Conservation (phyloP, 2,329 filamentous ascomycete genomes). For the Botrytis paeoniae region DNA sequence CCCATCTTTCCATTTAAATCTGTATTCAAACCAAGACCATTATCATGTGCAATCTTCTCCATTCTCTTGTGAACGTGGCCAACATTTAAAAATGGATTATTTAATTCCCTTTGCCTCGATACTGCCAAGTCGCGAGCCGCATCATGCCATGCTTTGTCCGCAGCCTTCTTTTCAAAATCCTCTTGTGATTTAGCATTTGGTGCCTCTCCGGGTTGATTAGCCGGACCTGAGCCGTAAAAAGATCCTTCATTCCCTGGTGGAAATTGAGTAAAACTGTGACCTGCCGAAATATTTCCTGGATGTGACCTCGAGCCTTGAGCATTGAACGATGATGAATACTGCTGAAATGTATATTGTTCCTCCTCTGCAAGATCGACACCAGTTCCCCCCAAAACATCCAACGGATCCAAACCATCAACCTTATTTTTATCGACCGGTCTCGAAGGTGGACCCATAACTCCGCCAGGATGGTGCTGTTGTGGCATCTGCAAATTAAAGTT, state of each 20-base stretch:
- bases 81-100: slow-evolving; percentile 49
- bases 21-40: slow-evolving; percentile 54
- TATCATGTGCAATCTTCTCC: slow-evolving; percentile 56
- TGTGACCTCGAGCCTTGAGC: slow-evolving; percentile 43
- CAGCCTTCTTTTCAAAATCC: slow-evolving; percentile 62
- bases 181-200: slow-evolving; percentile 52
- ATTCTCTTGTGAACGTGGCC: slow-evolving; percentile 43
- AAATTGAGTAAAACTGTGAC: slow-evolving; percentile 53
- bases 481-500: slow-evolving; percentile 38
- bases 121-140: slow-evolving; percentile 56
- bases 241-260: slow-evolving; percentile 53
- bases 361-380: slow-evolving; percentile 86
- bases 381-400: slow-evolving; percentile 78
- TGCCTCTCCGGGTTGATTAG: slow-evolving; percentile 57
- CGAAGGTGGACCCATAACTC: slow-evolving; percentile 57
- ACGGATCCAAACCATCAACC: slow-evolving; percentile 69
- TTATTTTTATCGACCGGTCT: slow-evolving; percentile 54
- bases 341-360: slow-evolving; percentile 73
- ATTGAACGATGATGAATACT: slow-evolving; percentile 55
- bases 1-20: slow-evolving; percentile 54
- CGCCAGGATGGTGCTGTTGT: slow-evolving; percentile 40
- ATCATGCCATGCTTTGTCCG: slow-evolving; percentile 62
- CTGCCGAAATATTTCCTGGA: slow-evolving; percentile 41
- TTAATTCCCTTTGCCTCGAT: slow-evolving; percentile 55
- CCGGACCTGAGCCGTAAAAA: slow-evolving; percentile 63